phyloP scores from a whole-genome alignment of 208 protist species.

The Trypanosoma avium region DNA sequence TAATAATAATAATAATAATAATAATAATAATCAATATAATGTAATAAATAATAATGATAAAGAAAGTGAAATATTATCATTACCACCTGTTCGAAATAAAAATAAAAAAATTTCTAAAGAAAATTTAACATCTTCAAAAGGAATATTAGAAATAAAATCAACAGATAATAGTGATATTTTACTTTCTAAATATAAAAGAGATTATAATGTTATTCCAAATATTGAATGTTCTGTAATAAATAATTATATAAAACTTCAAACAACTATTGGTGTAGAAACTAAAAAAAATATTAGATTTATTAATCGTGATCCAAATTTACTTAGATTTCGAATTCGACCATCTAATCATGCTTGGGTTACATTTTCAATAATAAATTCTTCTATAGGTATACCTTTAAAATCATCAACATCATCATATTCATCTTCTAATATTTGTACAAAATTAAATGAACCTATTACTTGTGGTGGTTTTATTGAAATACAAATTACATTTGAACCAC shows the following conservation, averaged over 20 bases:
- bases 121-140: too few relatives aligned
- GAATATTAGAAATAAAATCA: too few relatives aligned
- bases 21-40: neutral
- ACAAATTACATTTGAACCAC: slow-evolving; percentile 59
- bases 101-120: too few relatives aligned
- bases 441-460: slow-evolving; percentile 33
- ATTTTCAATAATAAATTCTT: slow-evolving; percentile 39
- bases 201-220: neutral
- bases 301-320: slow-evolving; percentile 57
- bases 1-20: neutral
- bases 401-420: slow-evolving; percentile 6
- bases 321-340: slow-evolving; percentile 59
- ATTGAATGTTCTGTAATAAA: slow-evolving; percentile 61
- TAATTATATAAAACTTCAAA: slow-evolving; percentile 35
- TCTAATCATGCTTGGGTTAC: slow-evolving; percentile 72
- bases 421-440: neutral
- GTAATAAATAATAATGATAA: too few relatives aligned
- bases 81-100: too few relatives aligned
- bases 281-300: slow-evolving; percentile 61
- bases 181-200: neutral
- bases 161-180: too few relatives aligned
- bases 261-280: slow-evolving; percentile 30
- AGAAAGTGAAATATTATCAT: too few relatives aligned
- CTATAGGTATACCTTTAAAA: slow-evolving; percentile 32
- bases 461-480: slow-evolving; percentile 87